Conservation (phyloP, 352 stramenopile genomes). For the Phytophthora macrochlamydospora region DNA sequence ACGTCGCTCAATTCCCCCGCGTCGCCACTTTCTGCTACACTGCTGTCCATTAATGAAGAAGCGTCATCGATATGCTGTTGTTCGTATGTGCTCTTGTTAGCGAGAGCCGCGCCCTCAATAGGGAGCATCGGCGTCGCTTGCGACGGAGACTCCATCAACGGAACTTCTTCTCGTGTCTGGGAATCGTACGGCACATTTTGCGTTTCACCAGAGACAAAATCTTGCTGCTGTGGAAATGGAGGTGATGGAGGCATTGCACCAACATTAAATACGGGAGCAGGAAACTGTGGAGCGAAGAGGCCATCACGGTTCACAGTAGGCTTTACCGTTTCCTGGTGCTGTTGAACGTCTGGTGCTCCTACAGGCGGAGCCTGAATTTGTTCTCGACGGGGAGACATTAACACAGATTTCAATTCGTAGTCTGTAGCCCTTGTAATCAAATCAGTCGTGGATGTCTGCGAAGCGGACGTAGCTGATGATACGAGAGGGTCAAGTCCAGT, state of each 20-base stretch:
- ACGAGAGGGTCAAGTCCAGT: conserved; percentile 30
- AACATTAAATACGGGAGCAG: conserved; percentile 25
- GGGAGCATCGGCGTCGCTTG: conserved; percentile 17
- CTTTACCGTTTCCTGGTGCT: conserved; percentile 7
- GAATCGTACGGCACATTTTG: conserved; percentile 9
- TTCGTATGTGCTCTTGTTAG: conserved; percentile 3
- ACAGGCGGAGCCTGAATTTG: conserved; percentile 13
- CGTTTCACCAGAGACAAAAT: conserved; percentile 3
- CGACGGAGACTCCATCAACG: conserved; percentile 11
- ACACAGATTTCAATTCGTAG: conserved; percentile 46
- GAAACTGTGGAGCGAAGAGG: conserved; percentile 18
- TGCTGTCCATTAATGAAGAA: neutral
- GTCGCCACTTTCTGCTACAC: neutral
- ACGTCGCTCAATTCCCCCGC: conserved; percentile 6
- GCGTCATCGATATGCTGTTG: neutral
- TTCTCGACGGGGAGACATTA: conserved; percentile 31
- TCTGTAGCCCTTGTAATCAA: conserved; percentile 9
- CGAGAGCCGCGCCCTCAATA: conserved; percentile 1
- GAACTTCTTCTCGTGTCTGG: conserved; percentile 17
- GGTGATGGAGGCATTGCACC: conserved; percentile 17
- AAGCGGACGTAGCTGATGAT: conserved; percentile 18
- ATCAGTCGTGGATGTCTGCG: conserved; percentile 5
- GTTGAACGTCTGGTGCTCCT: conserved; percentile 11
- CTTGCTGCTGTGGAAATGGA: conserved; percentile 15
- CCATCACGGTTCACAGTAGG: conserved; percentile 1